These are phyloP conservation scores for Candida golubevii DNA, from an alignment of 805 yeast genomes.

Conservation along the genomic window DNA sequence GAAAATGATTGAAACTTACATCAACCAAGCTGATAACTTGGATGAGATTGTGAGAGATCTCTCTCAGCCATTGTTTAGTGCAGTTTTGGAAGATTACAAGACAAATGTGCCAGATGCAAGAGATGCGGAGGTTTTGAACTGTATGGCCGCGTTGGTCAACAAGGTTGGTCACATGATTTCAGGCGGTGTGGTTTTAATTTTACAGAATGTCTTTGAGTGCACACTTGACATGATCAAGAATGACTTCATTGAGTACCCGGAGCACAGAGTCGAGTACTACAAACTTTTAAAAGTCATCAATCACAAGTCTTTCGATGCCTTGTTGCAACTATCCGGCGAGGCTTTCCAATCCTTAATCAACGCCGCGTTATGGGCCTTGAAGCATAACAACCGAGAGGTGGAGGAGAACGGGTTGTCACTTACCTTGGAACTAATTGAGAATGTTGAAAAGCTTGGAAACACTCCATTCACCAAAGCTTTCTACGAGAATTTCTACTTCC, in stretches of 20 bases:
- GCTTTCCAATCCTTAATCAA: slow-evolving; percentile 89
- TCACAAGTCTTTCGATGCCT: slow-evolving; percentile 77
- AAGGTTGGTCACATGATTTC: slow-evolving; percentile 87
- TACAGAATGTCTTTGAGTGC: slow-evolving; percentile 89
- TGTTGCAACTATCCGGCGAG: slow-evolving; percentile 82
- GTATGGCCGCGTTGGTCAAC: slow-evolving; percentile 85
- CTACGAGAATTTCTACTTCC: slow-evolving; percentile 83
- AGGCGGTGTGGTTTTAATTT: slow-evolving; percentile 79
- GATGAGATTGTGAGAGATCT: slow-evolving; percentile 82
- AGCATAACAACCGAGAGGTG: slow-evolving; percentile 95
- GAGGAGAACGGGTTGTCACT: slow-evolving; percentile 87
- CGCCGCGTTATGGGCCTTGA: slow-evolving; percentile 97
- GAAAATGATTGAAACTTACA: slow-evolving; percentile 82
- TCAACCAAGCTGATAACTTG: slow-evolving; percentile 78
- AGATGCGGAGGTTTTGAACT: slow-evolving; percentile 94
- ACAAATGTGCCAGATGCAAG: slow-evolving; percentile 92
- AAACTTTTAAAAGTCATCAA: slow-evolving; percentile 84
- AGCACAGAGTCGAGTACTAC: slow-evolving; percentile 95
- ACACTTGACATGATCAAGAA: slow-evolving; percentile 93
- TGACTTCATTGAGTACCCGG: slow-evolving; percentile 95
- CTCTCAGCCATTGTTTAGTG: slow-evolving; percentile 74
- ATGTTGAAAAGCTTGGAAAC: slow-evolving; percentile 73
- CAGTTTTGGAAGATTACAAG: slow-evolving; percentile 86
- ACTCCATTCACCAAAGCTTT: slow-evolving; percentile 77
- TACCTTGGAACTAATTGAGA: slow-evolving; percentile 76